Evolutionary conservation across 1,284 basidiomycete genomes (phyloP), one percentile per base, ranked within the genome.

Genomic region (Cutaneotrichosporon cutaneum): DNA sequence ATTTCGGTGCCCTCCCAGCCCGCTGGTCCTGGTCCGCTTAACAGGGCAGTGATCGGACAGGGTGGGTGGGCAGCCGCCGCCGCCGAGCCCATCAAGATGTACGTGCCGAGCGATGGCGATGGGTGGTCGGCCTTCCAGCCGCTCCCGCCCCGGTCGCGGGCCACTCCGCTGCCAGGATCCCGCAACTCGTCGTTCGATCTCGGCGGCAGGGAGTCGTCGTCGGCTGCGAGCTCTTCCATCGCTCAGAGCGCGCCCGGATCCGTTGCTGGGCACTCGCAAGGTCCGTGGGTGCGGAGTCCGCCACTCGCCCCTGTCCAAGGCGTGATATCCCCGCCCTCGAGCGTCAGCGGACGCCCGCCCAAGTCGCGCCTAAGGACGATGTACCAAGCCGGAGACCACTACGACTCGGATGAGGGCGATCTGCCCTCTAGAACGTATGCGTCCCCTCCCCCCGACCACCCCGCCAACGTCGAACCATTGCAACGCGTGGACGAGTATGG

Each of bases 51-150:
- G 6, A 70, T 66, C 35, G 76, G 76, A 11, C 75, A 73, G 60
- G 76, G 76, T 3, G 76, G 76, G 18, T 78, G 75, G 75, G 76
- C 76, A 16, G 70, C 70, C 0, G 75, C 72, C 1, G 67, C 69
- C 1, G 69, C 71, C 2, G 60, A 72, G 11, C 74, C 75, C 1
- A 63, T 71, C 7, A 69, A 67, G 56, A 76, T 77, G 75, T 75
- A 69, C 58, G 72, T 76, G 68, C 76, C 76, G 9, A 30, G 64
- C 3, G 53, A 64, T 58, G 68, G 69, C 21, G 72, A 70, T 48
- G 76, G 76, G 14, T 78, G 73, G 72, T 68, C 68, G 1, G 68
- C 73, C 0, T 76, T 77, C 58, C 76, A 76, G 39, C 64, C 65
- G 5, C 54, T 60, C 13, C 65, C 66, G 9, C 65, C 73, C 18